Evolutionary conservation across 2,329 filamentous ascomycete genomes (phyloP), one percentile per base, ranked within the genome.

Genomic region (Penicillium concentricum): DNA sequence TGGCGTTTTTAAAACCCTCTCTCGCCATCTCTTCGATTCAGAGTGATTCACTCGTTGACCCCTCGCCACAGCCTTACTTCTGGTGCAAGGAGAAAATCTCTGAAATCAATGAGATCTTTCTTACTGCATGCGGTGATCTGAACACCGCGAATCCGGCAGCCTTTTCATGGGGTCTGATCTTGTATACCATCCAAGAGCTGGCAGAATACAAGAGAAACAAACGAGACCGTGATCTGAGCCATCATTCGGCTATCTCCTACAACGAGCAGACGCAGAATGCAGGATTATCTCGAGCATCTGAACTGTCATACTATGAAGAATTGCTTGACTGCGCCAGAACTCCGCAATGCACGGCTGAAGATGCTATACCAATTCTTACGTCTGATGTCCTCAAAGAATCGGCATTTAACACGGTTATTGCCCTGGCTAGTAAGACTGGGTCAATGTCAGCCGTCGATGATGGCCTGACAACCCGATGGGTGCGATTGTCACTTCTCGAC

Each of bases 101-200:
- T 47, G 83, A 87, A 52, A 83, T 96, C 15, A 91, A 93, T 64
- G 82, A 83, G 51, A 83, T 88, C n/a, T 80, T 96, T 34, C 75
- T 87, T 24, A 78, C 80, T 54, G 84, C 86, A 13, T 80, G 80
- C 28, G 69, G 75, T 20, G 82, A 82, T 16, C 79, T 84, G n/a
- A 78, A 80, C 37, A 84, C 84, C 35, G 89, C 89, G 20, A 86
- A 84, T 54, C 90, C 91, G 1, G 85, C 90, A 18, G 82, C 91
- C 20, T 89, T 95, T 63, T 85, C 89, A 3, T 97, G 92, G 92
- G 86, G 87, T 4, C 79, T 93, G 46, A 83, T 96, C 26, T 79
- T 92, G 10, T 84, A 89, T 66, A 81, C 83, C 26, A 85, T 94
- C 76, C 84, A 85, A 62, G 76, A 84, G 41, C 83, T 84, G 13